A percentile compares a stretch with the other conserved stretches of the same genome.
Evolutionary conservation across 176 grass and related monocot species (phyloP).

Genomic region (Elymus sibiricus): DNA sequence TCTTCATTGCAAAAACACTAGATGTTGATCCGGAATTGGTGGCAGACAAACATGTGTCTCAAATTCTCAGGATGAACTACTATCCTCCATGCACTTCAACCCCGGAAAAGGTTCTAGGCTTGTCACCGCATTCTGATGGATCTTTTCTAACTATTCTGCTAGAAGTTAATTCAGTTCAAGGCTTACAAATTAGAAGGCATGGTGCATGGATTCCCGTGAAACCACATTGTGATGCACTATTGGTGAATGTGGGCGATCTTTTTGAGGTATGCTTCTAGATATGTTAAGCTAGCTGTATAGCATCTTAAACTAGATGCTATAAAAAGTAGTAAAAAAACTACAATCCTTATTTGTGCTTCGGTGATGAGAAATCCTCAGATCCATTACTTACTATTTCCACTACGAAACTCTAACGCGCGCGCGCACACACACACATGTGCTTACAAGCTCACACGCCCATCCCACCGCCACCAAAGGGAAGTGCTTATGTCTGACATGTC

Average conservation of each 20-base stretch:
- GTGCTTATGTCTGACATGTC: neutral
- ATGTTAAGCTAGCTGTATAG: neutral
- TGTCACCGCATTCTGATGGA: constrained; percentile 47
- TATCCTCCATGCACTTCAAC: constrained; percentile 51
- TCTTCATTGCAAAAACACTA: constrained; percentile 36
- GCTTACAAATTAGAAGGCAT: constrained; percentile 39
- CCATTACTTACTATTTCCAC: neutral
- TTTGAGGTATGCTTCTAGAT: constrained; percentile 29
- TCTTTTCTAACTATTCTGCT: constrained; percentile 37
- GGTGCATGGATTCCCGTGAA: constrained; percentile 31
- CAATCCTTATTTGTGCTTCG: neutral
- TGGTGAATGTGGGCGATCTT: constrained; percentile 49
- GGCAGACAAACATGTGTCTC: constrained; percentile 23
- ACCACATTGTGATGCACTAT: constrained; percentile 22
- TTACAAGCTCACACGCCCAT: neutral
- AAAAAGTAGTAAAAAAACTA: neutral
- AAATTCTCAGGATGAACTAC: constrained; percentile 50
- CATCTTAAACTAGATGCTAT: neutral
- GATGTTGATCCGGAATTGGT: constrained; percentile 10
- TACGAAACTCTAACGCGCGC: neutral
- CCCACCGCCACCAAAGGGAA: too few species aligned
- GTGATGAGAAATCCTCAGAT: neutral
- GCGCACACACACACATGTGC: neutral
- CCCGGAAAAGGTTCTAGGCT: constrained; percentile 49
- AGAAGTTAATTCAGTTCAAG: constrained; percentile 44